phyloP scores from a whole-genome alignment of 345 rosid genomes.

The Dimocarpus longan region DNA sequence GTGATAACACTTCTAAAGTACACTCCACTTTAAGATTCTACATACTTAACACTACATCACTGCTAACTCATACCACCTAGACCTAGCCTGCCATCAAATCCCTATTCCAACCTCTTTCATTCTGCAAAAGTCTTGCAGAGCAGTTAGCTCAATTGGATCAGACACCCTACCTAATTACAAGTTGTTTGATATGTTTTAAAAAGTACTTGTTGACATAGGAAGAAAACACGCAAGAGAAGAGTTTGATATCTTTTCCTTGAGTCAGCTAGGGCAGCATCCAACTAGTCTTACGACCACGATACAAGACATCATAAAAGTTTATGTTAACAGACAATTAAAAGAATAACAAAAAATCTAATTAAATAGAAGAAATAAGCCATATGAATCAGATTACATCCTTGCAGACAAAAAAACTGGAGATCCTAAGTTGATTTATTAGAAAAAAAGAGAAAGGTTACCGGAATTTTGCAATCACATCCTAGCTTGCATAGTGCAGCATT shows the following conservation, averaged over 20 bases:
- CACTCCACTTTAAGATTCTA: background rate
- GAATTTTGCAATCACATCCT: slow-evolving; percentile 72
- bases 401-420: slow-evolving; percentile 1
- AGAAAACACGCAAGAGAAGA: no score
- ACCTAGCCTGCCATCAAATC: background rate
- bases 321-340: background rate
- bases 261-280: background rate
- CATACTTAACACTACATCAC: no score
- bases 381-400: background rate
- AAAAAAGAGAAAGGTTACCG: slow-evolving; percentile 43
- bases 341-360: background rate
- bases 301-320: background rate
- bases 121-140: background rate
- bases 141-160: background rate
- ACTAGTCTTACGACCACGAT: no score
- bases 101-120: background rate
- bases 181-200: no score
- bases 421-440: background rate
- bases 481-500: slow-evolving; percentile 71
- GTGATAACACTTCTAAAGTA: slow-evolving; percentile 10
- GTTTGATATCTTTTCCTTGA: background rate
- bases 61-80: background rate
- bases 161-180: background rate
- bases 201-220: no score
- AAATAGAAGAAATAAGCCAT: background rate